These are phyloP conservation scores for Paspalum vaginatum DNA, from an alignment of 176 grass and related monocot genomes.

Conservation along the genomic window DNA sequence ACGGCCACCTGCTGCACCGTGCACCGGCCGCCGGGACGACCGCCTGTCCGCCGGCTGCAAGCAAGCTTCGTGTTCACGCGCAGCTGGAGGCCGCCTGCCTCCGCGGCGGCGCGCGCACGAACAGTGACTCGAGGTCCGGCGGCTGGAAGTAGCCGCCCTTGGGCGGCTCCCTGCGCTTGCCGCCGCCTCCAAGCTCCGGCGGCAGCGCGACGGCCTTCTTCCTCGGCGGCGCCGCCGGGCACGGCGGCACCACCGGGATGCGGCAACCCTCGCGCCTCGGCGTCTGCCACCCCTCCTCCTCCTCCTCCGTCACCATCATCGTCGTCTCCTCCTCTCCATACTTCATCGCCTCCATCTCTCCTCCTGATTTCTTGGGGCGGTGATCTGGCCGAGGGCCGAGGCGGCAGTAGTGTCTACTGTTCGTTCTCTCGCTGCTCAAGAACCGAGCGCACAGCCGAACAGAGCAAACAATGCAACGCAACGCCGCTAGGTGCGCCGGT, in stretches of 20 bases:
- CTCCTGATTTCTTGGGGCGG: neutral
- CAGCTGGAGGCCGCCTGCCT: conserved; percentile 48
- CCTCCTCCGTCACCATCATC: neutral
- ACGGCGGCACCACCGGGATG: conserved; percentile 55
- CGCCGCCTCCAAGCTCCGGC: neutral
- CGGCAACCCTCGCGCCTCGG: conserved; percentile 67
- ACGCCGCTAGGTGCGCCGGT: neutral
- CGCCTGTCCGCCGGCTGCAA: neutral
- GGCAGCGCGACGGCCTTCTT: conserved; percentile 44
- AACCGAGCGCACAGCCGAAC: too few species aligned
- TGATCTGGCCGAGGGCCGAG: too few species aligned
- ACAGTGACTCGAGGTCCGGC: conserved; percentile 80
- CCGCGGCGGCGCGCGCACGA: conserved; percentile 50
- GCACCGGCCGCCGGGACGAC: neutral
- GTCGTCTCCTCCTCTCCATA: neutral
- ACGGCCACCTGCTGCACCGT: too few species aligned
- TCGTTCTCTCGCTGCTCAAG: neutral
- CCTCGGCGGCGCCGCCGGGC: conserved; percentile 57
- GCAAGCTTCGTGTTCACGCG: neutral
- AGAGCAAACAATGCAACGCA: neutral
- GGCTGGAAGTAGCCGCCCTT: conserved; percentile 80
- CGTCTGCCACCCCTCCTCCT: conserved; percentile 63
- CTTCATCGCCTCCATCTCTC: conserved; percentile 28
- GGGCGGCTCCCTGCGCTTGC: conserved; percentile 48
- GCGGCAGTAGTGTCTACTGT: too few species aligned